Percentiles rank a stretch among this genome's conserved stretches.
phyloP scores from a whole-genome alignment of 768 basidiomycete genomes.

The Pleurotus ostreatus region DNA sequence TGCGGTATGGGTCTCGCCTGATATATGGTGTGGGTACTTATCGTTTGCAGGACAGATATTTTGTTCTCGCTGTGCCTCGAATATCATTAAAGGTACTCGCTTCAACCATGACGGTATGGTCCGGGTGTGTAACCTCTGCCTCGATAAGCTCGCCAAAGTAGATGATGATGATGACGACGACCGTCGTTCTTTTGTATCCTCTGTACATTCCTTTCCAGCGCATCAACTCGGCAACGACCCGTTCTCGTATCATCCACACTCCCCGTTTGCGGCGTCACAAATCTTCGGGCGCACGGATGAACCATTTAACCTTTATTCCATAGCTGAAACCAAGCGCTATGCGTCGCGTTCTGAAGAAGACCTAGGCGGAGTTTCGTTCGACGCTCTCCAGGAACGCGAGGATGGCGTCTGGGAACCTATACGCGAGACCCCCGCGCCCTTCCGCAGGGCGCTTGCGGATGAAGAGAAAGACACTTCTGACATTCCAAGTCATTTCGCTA shows the following conservation, averaged over 20 bases:
- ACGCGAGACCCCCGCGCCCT: slow-evolving; percentile 64
- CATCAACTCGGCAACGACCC: slow-evolving; percentile 64
- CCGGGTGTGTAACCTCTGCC: slow-evolving; percentile 91
- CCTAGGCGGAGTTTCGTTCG: slow-evolving; percentile 45
- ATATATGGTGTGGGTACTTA: not conserved
- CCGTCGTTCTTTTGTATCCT: slow-evolving; percentile 74
- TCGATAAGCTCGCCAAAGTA: slow-evolving; percentile 86
- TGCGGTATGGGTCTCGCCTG: slow-evolving; percentile 59
- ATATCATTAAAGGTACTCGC: slow-evolving; percentile 89
- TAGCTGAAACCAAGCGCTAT: slow-evolving; percentile 67
- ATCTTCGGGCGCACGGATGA: slow-evolving; percentile 77
- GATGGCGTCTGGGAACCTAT: slow-evolving; percentile 44
- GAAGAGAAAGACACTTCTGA: slow-evolving; percentile 64
- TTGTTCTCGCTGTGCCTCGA: slow-evolving; percentile 94
- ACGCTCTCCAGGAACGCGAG: slow-evolving; percentile 40
- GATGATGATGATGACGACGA: slow-evolving; percentile 91
- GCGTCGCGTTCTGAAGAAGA: slow-evolving; percentile 50
- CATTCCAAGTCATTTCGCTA: slow-evolving; percentile 35
- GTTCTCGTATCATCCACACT: slow-evolving; percentile 55
- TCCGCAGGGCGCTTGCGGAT: slow-evolving; percentile 68
- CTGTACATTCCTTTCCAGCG: slow-evolving; percentile 66
- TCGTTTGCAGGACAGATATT: slow-evolving; percentile 83
- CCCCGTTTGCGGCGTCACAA: slow-evolving; percentile 85
- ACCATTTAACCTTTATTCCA: slow-evolving; percentile 77
- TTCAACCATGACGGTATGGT: slow-evolving; percentile 96